These are phyloP conservation scores for Lactifluus hygrophoroides DNA, from an alignment of 768 basidiomycete genomes.

Conservation along the genomic window DNA sequence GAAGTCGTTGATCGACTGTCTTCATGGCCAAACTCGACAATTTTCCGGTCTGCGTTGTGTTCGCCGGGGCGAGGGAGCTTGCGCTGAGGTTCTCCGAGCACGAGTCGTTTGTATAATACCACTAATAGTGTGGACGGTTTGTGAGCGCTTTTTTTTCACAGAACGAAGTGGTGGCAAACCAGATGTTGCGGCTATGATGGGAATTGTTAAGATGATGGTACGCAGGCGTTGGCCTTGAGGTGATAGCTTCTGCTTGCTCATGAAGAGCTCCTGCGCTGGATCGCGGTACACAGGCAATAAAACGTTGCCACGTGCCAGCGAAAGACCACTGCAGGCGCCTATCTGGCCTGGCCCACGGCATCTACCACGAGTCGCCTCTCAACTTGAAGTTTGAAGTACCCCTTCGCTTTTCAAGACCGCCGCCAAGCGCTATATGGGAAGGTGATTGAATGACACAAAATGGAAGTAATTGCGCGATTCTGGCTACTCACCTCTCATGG, in stretches of 20 bases:
- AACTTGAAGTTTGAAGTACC: no score
- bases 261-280: background rate
- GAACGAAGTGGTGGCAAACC: conserved; percentile 34
- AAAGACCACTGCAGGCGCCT: no score
- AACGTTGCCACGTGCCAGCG: conserved; percentile 1
- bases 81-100: conserved; percentile 42
- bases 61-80: conserved; percentile 27
- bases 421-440: no score
- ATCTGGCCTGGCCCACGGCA: no score
- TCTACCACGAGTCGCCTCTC: no score
- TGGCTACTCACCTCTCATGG: no score
- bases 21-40: conserved; percentile 11
- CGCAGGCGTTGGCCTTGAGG: conserved; percentile 39
- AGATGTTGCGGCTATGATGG: conserved; percentile 56
- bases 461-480: no score
- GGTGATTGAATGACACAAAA: no score
- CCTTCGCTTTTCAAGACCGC: no score
- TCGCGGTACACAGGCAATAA: background rate
- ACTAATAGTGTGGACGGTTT: conserved; percentile 31
- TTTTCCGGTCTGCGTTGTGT: conserved; percentile 17
- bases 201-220: conserved; percentile 53
- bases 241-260: conserved; percentile 29
- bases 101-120: conserved; percentile 57
- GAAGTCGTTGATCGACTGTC: conserved; percentile 2
- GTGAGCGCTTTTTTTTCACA: conserved; percentile 1